Evolutionary conservation across 768 basidiomycete genomes (phyloP).

Genomic region (Mycena haematopus): DNA sequence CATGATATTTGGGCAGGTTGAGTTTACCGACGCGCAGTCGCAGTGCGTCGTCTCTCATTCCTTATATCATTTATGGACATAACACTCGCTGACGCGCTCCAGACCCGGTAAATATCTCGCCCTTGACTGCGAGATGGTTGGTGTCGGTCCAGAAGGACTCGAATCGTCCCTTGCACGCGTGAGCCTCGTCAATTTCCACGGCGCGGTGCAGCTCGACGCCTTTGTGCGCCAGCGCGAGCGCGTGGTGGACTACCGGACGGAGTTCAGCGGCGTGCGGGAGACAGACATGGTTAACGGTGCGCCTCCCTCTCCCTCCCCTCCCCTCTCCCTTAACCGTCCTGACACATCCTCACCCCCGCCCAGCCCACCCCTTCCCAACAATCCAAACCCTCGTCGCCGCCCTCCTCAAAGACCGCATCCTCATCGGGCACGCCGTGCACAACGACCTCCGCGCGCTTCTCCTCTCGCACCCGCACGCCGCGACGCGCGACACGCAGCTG

Average conservation of each 20-base stretch:
- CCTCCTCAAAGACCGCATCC: conserved; percentile 74
- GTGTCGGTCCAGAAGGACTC: conserved; percentile 80
- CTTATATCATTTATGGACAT: neutral
- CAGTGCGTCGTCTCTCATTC: conserved; percentile 44
- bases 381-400: conserved; percentile 82
- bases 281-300: conserved; percentile 60
- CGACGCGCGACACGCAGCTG: conserved; percentile 74
- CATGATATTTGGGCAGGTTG: conserved; percentile 59
- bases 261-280: conserved; percentile 84
- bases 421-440: conserved; percentile 90
- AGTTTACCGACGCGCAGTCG: conserved; percentile 47
- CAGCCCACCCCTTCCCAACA: conserved; percentile 77
- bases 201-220: conserved; percentile 78
- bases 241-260: conserved; percentile 92
- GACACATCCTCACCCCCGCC: conserved; percentile 4
- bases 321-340: too few species aligned
- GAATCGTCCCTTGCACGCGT: conserved; percentile 91
- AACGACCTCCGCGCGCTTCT: conserved; percentile 89
- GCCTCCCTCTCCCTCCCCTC: too few species aligned
- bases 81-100: conserved; percentile 20
- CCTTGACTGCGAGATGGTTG: conserved; percentile 98
- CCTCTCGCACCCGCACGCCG: conserved; percentile 68
- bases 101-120: conserved; percentile 80
- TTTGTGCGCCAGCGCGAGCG: conserved; percentile 87
- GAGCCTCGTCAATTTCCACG: conserved; percentile 88